Percentiles rank a stretch among this genome's conserved stretches.
phyloP scores from a whole-genome alignment of 306 rosid genomes.

The Vachellia collinsii region DNA sequence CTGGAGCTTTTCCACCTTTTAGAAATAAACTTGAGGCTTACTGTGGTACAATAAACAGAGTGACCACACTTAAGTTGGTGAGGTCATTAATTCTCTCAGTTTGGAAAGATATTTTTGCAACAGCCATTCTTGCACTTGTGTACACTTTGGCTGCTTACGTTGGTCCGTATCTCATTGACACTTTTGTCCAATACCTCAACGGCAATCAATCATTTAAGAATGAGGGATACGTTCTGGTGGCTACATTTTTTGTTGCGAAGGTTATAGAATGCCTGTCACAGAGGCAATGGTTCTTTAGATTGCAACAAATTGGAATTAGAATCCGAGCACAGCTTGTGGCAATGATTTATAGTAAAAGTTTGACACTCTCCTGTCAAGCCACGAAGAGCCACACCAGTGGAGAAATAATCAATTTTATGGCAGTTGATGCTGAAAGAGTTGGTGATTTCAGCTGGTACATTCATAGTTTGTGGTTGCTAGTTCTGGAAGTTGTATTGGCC shows the following conservation, averaged over 20 bases:
- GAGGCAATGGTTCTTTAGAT: constrained; percentile 49
- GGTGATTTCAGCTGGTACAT: constrained; percentile 42
- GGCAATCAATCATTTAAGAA: constrained; percentile 40
- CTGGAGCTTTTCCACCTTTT: constrained; percentile 45
- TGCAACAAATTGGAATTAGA: constrained; percentile 49
- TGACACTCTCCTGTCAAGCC: constrained; percentile 49
- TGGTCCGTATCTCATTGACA: constrained; percentile 57
- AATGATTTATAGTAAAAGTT: constrained; percentile 42
- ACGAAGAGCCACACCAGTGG: constrained; percentile 53
- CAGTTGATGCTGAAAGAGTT: constrained; percentile 61
- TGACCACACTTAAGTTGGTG: constrained; percentile 48
- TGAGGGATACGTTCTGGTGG: constrained; percentile 49
- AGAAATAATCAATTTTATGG: constrained; percentile 57
- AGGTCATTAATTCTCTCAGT: constrained; percentile 38
- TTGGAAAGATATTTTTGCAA: constrained; percentile 48
- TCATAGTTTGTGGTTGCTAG: constrained; percentile 51
- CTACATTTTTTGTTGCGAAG: constrained; percentile 48
- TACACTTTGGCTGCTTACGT: constrained; percentile 54
- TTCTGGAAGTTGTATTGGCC: constrained; percentile 47
- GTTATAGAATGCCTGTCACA: constrained; percentile 45
- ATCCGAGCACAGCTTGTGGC: constrained; percentile 43
- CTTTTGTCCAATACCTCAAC: constrained; percentile 54
- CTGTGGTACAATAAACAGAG: constrained; percentile 38
- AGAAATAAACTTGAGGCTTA: constrained; percentile 41
- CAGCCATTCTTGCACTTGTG: constrained; percentile 29